These are phyloP conservation scores for Mycosphaerella sp. DNA, from an alignment of 2,329 filamentous ascomycete genomes.

Conservation along the genomic window DNA sequence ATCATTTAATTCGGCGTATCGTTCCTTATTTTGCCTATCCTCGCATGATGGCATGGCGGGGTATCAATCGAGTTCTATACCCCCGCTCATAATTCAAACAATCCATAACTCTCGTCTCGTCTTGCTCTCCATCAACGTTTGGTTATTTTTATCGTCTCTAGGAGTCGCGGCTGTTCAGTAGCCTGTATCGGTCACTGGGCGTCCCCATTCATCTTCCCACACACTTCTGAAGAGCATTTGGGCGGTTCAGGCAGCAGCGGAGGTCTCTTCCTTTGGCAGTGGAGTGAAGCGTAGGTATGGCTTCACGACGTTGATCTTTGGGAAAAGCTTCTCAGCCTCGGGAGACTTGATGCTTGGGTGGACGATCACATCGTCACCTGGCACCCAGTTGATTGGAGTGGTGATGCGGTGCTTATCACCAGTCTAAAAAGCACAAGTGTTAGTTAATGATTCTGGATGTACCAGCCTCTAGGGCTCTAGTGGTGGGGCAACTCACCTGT, in stretches of 20 bases:
- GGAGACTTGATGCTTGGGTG: slow-evolving; percentile 54
- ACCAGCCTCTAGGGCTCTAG: neutral
- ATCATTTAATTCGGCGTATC: slow-evolving; percentile 4
- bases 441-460: neutral
- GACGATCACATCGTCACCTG: slow-evolving; percentile 55
- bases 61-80: slow-evolving; percentile 6
- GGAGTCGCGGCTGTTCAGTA: neutral
- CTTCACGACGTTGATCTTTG: slow-evolving; percentile 56
- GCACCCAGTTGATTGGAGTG: slow-evolving; percentile 57
- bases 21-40: neutral
- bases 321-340: slow-evolving; percentile 53
- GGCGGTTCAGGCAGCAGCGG: slow-evolving; percentile 36
- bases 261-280: slow-evolving; percentile 53
- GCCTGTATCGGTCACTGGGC: slow-evolving; percentile 12
- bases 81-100: neutral
- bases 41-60: neutral
- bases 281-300: slow-evolving; percentile 56
- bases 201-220: slow-evolving; percentile 24
- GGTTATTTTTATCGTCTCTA: neutral
- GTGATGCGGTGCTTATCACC: slow-evolving; percentile 56
- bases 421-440: slow-evolving; percentile 28
- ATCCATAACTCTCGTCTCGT: neutral
- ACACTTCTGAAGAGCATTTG: slow-evolving; percentile 20
- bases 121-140: neutral
- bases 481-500: slow-evolving; percentile 26